These are phyloP conservation scores for Phytophthora sp. DNA, from an alignment of 352 stramenopile species.

Conservation along the genomic window DNA sequence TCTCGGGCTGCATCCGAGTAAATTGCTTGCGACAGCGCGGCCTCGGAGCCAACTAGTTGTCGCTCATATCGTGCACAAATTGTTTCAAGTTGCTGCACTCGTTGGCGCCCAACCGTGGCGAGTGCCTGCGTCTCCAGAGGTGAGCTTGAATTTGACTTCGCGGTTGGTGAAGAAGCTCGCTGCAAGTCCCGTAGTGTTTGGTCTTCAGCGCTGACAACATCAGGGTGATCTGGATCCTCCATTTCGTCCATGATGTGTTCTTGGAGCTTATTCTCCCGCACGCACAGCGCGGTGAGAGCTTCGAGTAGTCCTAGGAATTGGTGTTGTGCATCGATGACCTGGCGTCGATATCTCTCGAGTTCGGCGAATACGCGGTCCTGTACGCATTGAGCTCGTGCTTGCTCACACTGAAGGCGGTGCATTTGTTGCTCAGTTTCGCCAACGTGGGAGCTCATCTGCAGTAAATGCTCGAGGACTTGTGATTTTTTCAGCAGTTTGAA, in stretches of 20 bases:
- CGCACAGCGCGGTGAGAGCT: slow-evolving; percentile 45
- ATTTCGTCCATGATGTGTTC: neutral
- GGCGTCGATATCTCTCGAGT: slow-evolving; percentile 55
- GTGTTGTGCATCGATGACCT: slow-evolving; percentile 59
- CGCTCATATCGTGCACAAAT: slow-evolving; percentile 54
- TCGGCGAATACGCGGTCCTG: slow-evolving; percentile 59
- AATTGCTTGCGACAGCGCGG: slow-evolving; percentile 54
- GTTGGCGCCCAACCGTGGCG: slow-evolving; percentile 41
- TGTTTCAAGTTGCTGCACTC: slow-evolving; percentile 49
- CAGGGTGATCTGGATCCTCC: slow-evolving; percentile 16
- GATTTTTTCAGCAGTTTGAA: slow-evolving; percentile 75
- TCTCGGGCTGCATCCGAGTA: slow-evolving; percentile 46
- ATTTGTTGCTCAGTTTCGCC: slow-evolving; percentile 52
- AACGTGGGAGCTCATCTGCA: slow-evolving; percentile 48
- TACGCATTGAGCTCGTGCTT: slow-evolving; percentile 54
- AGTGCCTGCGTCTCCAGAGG: slow-evolving; percentile 52
- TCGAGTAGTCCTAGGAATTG: slow-evolving; percentile 61
- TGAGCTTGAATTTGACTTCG: slow-evolving; percentile 8
- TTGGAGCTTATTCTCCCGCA: slow-evolving; percentile 50
- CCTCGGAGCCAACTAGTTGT: slow-evolving; percentile 57
- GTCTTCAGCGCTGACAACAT: slow-evolving; percentile 44
- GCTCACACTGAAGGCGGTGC: slow-evolving; percentile 49
- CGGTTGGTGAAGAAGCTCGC: slow-evolving; percentile 21
- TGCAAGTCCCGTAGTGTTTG: slow-evolving; percentile 59
- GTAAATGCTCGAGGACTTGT: slow-evolving; percentile 62